Conservation (phyloP, 192 early-diverging fungal genomes). For the Coemansia sp. region DNA sequence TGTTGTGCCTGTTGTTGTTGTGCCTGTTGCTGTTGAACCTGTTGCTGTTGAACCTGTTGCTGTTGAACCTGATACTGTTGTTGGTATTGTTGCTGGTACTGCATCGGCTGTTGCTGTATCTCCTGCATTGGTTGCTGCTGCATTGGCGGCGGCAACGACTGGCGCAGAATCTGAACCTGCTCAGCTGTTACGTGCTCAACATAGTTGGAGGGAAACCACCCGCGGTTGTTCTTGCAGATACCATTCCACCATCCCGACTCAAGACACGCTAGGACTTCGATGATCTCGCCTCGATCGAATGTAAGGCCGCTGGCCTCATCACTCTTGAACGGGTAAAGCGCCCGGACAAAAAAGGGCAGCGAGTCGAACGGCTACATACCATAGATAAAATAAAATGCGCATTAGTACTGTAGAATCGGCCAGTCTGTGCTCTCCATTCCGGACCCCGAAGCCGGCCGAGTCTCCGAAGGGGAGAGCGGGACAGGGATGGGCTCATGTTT, state of each 20-base stretch:
- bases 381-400: not conserved
- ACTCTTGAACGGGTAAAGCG: slow-evolving; percentile 86
- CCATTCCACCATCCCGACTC: slow-evolving; percentile 99
- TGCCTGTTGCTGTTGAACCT: not conserved
- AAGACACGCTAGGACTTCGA: slow-evolving; percentile 86
- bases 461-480: not conserved
- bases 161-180: slow-evolving; percentile 53
- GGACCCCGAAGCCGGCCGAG: not conserved
- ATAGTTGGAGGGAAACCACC: slow-evolving; percentile 92
- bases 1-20: not conserved
- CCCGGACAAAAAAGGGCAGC: slow-evolving; percentile 60
- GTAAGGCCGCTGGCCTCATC: slow-evolving; percentile 74
- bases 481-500: not conserved
- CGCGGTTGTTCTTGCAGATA: slow-evolving; percentile 70
- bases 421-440: not conserved
- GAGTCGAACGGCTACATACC: slow-evolving; percentile 32
- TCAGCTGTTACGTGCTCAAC: slow-evolving; percentile 62
- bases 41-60: not conserved
- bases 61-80: not conserved
- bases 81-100: slow-evolving; percentile 3
- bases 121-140: slow-evolving; percentile 30
- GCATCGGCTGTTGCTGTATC: slow-evolving; percentile 17
- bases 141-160: slow-evolving; percentile 24
- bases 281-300: slow-evolving; percentile 82
- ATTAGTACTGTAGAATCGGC: not conserved